phyloP scores from a whole-genome alignment of 2,329 filamentous ascomycete species.

The Ascochyta clinopodiicola region DNA sequence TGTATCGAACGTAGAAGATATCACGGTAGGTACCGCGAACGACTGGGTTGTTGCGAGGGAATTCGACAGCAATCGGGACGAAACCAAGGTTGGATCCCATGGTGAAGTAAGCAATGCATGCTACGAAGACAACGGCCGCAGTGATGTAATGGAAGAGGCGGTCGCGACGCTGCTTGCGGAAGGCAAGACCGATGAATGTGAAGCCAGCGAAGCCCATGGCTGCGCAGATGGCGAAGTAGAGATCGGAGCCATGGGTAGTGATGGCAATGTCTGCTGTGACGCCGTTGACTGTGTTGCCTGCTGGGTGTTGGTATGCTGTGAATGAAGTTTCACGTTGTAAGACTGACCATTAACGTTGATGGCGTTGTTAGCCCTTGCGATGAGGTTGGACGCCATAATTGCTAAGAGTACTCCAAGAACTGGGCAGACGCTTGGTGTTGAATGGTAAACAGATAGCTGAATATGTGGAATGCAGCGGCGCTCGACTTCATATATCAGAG shows the following conservation, averaged over 20 bases:
- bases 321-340: neutral
- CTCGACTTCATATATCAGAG: conserved; percentile 1
- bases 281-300: conserved; percentile 56
- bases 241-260: conserved; percentile 65
- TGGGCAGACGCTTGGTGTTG: conserved; percentile 4
- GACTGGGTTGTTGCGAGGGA: conserved; percentile 52
- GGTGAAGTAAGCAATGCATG: conserved; percentile 68
- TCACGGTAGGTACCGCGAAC: conserved; percentile 63
- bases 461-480: neutral
- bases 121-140: conserved; percentile 63
- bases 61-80: conserved; percentile 69
- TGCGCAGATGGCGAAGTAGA: conserved; percentile 67
- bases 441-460: neutral
- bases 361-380: conserved; percentile 27
- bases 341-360: conserved; percentile 30
- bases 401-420: neutral
- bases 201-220: conserved; percentile 65
- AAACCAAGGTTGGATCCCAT: conserved; percentile 72
- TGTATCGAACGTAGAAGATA: conserved; percentile 71
- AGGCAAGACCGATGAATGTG: conserved; percentile 59
- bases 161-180: conserved; percentile 61
- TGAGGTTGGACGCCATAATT: conserved; percentile 8
- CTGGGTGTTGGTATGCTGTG: neutral
- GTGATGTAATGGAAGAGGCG: conserved; percentile 71
- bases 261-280: conserved; percentile 61